phyloP scores from a whole-genome alignment of 1,139 yeast genomes.

The Tardiomyces blankii region DNA sequence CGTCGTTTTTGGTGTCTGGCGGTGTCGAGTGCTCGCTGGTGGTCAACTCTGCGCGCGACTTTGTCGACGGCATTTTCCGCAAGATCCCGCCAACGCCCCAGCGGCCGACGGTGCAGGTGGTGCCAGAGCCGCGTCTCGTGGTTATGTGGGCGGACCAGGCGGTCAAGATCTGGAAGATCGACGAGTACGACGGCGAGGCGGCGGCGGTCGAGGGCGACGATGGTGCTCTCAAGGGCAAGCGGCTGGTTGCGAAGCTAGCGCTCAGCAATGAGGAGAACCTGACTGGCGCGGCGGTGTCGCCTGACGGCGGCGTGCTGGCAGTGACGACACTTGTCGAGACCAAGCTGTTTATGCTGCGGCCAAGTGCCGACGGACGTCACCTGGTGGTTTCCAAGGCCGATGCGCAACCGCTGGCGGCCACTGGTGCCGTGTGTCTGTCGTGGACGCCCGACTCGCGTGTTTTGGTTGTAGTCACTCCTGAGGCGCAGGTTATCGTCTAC shows the following conservation, averaged over 20 bases:
- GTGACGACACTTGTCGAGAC: slow-evolving; percentile 63
- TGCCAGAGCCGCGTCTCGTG: slow-evolving; percentile 39
- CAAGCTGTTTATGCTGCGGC: slow-evolving; percentile 51
- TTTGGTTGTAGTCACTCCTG: slow-evolving; percentile 50
- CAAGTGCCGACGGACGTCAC: slow-evolving; percentile 12
- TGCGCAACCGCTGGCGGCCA: slow-evolving; percentile 2
- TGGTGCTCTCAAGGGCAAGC: slow-evolving; percentile 26
- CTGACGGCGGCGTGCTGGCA: slow-evolving; percentile 53
- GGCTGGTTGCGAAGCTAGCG: slow-evolving; percentile 53
- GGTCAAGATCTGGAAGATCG: slow-evolving; percentile 69
- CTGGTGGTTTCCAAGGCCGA: background rate
- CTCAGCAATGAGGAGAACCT: slow-evolving; percentile 76
- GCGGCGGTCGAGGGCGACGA: slow-evolving; percentile 20
- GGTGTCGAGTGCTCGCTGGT: slow-evolving; percentile 82
- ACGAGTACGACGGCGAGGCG: slow-evolving; percentile 14
- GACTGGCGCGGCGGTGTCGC: slow-evolving; percentile 55
- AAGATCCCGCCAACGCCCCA: slow-evolving; percentile 58
- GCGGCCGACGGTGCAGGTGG: slow-evolving; percentile 42
- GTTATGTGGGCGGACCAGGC: slow-evolving; percentile 77
- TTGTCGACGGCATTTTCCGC: slow-evolving; percentile 64
- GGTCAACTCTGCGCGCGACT: slow-evolving; percentile 52
- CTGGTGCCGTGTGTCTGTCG: background rate
- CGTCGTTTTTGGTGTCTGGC: slow-evolving; percentile 68
- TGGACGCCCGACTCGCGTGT: slow-evolving; percentile 9
- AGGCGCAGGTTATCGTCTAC: slow-evolving; percentile 50